Percentiles rank a stretch among this genome's conserved stretches.
Evolutionary conservation across 768 basidiomycete species (phyloP).

Genomic region (Scleroderma citrinum): DNA sequence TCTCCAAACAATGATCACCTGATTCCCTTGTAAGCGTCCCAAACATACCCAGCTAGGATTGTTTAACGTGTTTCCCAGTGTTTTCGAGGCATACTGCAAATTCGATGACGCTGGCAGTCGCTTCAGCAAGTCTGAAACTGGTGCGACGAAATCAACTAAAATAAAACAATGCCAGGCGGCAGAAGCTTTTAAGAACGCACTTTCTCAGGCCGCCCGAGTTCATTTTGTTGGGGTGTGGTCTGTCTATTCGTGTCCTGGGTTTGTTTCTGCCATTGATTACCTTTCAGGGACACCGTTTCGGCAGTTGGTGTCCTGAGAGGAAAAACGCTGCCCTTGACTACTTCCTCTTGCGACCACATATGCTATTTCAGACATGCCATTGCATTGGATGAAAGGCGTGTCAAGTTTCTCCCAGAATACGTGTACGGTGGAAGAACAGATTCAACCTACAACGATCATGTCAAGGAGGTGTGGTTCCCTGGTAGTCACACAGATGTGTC

Average conservation of each 20-base stretch:
- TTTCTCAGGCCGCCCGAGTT: conserved; percentile 32
- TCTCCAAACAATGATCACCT: conserved; percentile 35
- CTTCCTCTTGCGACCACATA: conserved; percentile 28
- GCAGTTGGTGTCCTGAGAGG: conserved; percentile 35
- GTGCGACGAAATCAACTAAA: too few species aligned
- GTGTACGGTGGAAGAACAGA: conserved; percentile 23
- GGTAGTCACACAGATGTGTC: conserved; percentile 37
- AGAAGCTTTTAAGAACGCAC: conserved; percentile 30
- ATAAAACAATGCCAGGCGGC: conserved; percentile 17
- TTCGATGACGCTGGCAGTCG: conserved; percentile 3
- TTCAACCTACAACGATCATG: conserved; percentile 9
- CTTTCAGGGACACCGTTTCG: conserved; percentile 42
- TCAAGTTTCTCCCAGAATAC: conserved; percentile 44
- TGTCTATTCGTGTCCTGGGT: conserved; percentile 2
- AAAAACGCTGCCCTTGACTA: conserved; percentile 28
- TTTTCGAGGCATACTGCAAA: conserved; percentile 34
- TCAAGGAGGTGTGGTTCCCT: conserved; percentile 41
- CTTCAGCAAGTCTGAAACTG: too few species aligned
- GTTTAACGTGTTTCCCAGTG: conserved; percentile 19
- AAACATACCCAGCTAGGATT: not conserved
- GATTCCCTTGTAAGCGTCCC: conserved; percentile 30
- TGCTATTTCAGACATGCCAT: conserved; percentile 42
- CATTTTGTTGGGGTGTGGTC: conserved; percentile 45
- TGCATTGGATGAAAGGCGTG: conserved; percentile 42
- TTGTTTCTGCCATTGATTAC: not conserved